Evolutionary conservation across 2,329 filamentous ascomycete species (phyloP), one percentile per base, ranked within the genome.

Genomic region (Neonectria coccinea): DNA sequence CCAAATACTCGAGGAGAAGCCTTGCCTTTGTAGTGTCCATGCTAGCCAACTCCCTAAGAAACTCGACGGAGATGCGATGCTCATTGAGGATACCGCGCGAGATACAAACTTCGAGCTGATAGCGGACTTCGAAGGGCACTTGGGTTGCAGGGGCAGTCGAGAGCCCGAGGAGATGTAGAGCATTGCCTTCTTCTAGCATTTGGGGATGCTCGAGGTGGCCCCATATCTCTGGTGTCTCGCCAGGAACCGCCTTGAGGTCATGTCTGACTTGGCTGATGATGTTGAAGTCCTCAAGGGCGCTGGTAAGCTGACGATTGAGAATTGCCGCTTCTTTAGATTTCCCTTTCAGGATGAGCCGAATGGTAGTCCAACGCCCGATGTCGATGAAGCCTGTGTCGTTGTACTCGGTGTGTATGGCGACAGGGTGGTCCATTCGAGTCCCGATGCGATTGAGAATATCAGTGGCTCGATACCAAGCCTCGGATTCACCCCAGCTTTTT

Each of bases 81-180:
- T 97, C 95, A 57, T 90, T 91, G 12, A 99, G 80, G 25, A 89
- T 83, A 0, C 90, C 89, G 29, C 91, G 88, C 0, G 94, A 97
- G n/a, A 98, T 85, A 75, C 95, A 98, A 0, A 93, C 94, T 77
- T 99, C 95, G 0, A 99, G 86, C 76, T 97, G 94, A 74, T 98
- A 99, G 16, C 93, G 87, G 1, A 97, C 87, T 1, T 88, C 80
- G 66, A 94, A 97, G 0, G 87, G 81, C 4, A 95, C 82, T 31
- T 77, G 72, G 11, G 77, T 56, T n/a, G 65, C 55, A 5, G 59
- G 54, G 7, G 62, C 47, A 1, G 60, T 58, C 12, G 65, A 66
- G 11, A 69, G 64, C 11, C 69, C 68, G 5, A 80, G 67, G 4
- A 77, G 71, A 27, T 76, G 71, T 4, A 74, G 65, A 4, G 77